Conservation (phyloP, 805 yeast genomes). For the Pichia eremophila region DNA sequence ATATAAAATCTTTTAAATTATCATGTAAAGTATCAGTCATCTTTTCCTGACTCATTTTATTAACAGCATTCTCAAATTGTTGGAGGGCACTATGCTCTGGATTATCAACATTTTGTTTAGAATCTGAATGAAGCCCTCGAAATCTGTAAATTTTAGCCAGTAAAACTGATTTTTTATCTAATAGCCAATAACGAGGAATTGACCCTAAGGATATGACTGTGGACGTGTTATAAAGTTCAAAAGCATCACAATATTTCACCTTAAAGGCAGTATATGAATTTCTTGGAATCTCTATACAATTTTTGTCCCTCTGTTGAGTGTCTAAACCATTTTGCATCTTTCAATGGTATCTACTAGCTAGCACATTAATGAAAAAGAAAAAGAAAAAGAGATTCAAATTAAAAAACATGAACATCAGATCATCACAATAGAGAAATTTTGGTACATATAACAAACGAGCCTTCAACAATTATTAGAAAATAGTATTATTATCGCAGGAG, state of each 20-base stretch:
- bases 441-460: too few relatives aligned
- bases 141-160: slow-evolving; percentile 6
- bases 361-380: too few relatives aligned
- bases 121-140: neutral
- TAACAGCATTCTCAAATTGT: slow-evolving; percentile 3
- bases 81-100: neutral
- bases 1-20: neutral
- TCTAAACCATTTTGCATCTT: too few relatives aligned
- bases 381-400: too few relatives aligned
- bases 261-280: slow-evolving; percentile 55
- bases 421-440: too few relatives aligned
- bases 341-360: too few relatives aligned
- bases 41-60: neutral
- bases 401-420: too few relatives aligned
- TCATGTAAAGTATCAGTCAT: neutral
- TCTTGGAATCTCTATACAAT: slow-evolving; percentile 30
- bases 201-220: slow-evolving; percentile 45
- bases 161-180: slow-evolving; percentile 20
- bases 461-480: too few relatives aligned
- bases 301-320: too few relatives aligned
- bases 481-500: too few relatives aligned
- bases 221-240: slow-evolving; percentile 40
- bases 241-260: slow-evolving; percentile 41
- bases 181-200: slow-evolving; percentile 48
- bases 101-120: neutral